Base-by-base conservation (phyloP, 2,329 filamentous ascomycete species). In the Exophiala sideris region DNA sequence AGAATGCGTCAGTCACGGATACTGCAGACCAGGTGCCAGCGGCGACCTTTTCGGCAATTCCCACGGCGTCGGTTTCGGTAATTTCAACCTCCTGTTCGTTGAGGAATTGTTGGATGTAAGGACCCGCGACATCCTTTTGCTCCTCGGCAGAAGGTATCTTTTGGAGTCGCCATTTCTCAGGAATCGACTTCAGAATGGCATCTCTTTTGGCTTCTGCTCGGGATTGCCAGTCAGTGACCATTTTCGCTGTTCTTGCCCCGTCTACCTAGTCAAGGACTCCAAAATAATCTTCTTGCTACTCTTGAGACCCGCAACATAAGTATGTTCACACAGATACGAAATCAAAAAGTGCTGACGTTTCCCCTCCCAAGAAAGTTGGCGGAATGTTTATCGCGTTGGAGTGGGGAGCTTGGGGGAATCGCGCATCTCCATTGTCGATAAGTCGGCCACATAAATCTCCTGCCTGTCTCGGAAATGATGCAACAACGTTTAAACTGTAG, bases 31-130 rank as follows among this genome's bases (percentile, higher is more conserved):
- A 85, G 56, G 63, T 59, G 1, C 82, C 82, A 1, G 71, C 69
- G 0, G 73, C 75, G 1, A 81, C 83, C 41, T 78, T 77, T 45
- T 76, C 70, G 1, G 79, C 76, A 52, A 86, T 82, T 0, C 74
- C 78, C 5, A 79, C 74, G 3, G 81, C 80, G 64, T 82, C 78
- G 4, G 77, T 79, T 61, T 84, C 80, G 0, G 83, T 86, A 53
- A 86, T 85, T 39, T 79, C 75, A 10, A 85, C 71, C 61, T 86
- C 83, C 38, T 72, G 66, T 16, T 73, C 52, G 5, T 69, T 73
- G 1, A 86, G 71, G 57, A 76, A 85, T 49, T 83, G 76, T 29
- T 80, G 76, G 40, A 84, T 77, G 59, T 79, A 85, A 11, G 70
- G 54, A 5, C 79, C 79, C 0, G 80, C 83, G 7, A 84, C 75